A percentile compares a stretch with the other conserved stretches of the same genome.
These are phyloP conservation scores for Manihot esculenta DNA, from an alignment of 441 rosid species.

Conservation along the genomic window DNA sequence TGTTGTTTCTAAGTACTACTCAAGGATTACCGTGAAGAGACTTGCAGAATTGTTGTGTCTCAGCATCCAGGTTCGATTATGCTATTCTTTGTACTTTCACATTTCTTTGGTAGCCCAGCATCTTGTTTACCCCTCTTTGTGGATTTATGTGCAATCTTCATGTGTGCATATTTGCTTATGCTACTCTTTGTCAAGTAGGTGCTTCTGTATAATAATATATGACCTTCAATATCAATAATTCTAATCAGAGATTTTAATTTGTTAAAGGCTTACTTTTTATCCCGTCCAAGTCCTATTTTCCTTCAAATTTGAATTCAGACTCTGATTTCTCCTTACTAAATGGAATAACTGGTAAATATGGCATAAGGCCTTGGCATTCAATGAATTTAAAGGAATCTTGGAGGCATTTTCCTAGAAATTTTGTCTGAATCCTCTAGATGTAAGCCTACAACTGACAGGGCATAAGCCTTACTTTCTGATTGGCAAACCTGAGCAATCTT, in stretches of 20 bases:
- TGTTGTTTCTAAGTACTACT: slow-evolving; percentile 93
- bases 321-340: background rate
- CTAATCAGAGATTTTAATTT: background rate
- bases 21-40: slow-evolving; percentile 83
- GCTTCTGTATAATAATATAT: too few species aligned
- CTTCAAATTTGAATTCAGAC: background rate
- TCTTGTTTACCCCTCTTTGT: background rate
- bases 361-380: background rate
- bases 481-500: background rate
- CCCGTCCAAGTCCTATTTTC: background rate
- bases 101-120: background rate
- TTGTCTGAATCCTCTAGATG: background rate
- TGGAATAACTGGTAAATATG: background rate
- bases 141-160: background rate
- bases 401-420: background rate
- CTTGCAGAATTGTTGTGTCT: slow-evolving; percentile 88
- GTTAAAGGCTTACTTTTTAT: background rate
- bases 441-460: background rate
- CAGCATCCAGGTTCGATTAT: slow-evolving; percentile 59
- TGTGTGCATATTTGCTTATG: background rate
- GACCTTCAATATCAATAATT: too few species aligned
- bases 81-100: background rate
- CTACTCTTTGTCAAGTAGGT: background rate
- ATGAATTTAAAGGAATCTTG: background rate
- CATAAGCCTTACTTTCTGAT: background rate